phyloP scores from a whole-genome alignment of 108 stramenopile genomes.

The Fistulifera pelliculosa region DNA sequence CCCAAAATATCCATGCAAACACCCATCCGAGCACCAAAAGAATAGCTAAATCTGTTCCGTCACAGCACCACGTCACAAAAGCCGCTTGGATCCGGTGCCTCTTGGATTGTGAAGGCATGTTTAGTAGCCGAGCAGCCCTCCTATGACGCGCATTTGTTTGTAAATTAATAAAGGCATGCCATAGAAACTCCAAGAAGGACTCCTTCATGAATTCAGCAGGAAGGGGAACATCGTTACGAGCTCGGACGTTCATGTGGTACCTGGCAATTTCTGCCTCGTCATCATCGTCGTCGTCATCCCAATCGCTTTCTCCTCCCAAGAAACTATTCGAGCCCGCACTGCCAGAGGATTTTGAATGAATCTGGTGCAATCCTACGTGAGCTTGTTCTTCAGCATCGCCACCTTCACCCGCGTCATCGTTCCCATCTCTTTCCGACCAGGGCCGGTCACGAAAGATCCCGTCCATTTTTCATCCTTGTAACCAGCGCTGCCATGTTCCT shows the following conservation, averaged over 20 bases:
- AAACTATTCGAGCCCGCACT: too few species aligned
- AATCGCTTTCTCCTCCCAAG: not conserved
- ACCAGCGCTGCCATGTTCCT: too few species aligned
- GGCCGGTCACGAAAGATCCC: too few species aligned
- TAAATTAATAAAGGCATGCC: slow-evolving; percentile 4
- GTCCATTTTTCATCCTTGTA: too few species aligned
- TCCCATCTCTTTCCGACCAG: too few species aligned
- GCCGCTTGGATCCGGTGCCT: too few species aligned
- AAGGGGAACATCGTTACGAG: slow-evolving; percentile 2
- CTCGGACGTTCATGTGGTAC: not conserved
- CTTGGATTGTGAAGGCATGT: not conserved
- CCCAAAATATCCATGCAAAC: too few species aligned
- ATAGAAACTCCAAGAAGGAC: not conserved
- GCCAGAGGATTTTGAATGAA: too few species aligned
- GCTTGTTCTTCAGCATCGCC: too few species aligned
- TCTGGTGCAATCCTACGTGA: too few species aligned
- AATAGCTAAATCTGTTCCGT: slow-evolving; percentile 3
- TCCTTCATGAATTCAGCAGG: slow-evolving; percentile 3
- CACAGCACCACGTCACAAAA: slow-evolving; percentile 1
- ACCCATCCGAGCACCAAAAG: too few species aligned
- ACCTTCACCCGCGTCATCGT: too few species aligned
- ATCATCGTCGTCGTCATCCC: slow-evolving; percentile 3
- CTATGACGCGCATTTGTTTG: slow-evolving; percentile 7
- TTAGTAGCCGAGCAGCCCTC: slow-evolving; percentile 3
- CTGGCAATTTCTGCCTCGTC: not conserved